Conservation (phyloP, 2,329 filamentous ascomycete species). For the Claviceps sp. region DNA sequence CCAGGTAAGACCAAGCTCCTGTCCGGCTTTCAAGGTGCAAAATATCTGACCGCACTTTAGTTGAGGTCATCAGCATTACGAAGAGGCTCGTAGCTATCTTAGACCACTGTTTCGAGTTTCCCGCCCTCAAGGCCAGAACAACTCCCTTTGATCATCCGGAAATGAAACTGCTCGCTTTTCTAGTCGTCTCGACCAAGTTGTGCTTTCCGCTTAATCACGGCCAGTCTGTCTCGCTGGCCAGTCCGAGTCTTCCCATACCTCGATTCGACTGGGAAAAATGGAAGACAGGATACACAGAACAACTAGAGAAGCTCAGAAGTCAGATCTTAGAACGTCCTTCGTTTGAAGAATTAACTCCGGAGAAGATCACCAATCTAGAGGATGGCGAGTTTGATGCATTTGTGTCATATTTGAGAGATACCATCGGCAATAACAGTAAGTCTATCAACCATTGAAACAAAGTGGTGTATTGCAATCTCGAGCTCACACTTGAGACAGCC, state of each 20-base stretch:
- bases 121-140: constrained; percentile 29
- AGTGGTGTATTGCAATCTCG: background rate
- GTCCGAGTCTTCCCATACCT: constrained; percentile 6
- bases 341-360: constrained; percentile 43
- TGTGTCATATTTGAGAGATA: constrained; percentile 30
- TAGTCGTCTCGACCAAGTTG: constrained; percentile 68
- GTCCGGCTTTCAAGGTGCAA: background rate
- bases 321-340: constrained; percentile 12
- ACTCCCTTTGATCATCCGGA: constrained; percentile 56
- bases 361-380: constrained; percentile 49
- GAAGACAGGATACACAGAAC: constrained; percentile 34
- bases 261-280: constrained; percentile 60
- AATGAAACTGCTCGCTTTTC: constrained; percentile 52
- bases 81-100: constrained; percentile 34
- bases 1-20: constrained; percentile 42
- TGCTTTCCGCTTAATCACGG: constrained; percentile 59
- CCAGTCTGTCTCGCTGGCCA: constrained; percentile 22
- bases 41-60: constrained; percentile 25
- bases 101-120: constrained; percentile 40
- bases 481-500: constrained; percentile 8
- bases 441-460: background rate
- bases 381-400: constrained; percentile 51
- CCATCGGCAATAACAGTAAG: constrained; percentile 21
- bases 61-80: constrained; percentile 33
- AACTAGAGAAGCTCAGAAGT: constrained; percentile 6